Base-by-base conservation (phyloP, 805 yeast genomes). In the Cyberlindnera mrakii region DNA sequence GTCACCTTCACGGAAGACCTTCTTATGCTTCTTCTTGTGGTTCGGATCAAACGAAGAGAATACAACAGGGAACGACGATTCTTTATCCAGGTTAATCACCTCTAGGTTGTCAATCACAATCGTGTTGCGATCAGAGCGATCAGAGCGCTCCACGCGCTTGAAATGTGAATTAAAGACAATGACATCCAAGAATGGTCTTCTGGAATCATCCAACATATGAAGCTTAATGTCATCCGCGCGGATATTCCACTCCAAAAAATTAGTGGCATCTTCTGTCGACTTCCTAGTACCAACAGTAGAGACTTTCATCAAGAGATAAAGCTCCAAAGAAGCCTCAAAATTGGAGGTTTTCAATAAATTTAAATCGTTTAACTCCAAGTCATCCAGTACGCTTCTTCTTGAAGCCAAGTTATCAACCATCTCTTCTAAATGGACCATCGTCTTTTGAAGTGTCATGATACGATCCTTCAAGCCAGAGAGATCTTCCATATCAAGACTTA, bases 401-500 rank as follows among this genome's bases (percentile, higher is more conserved):
- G 74, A 74, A 16, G 65, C 62, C 49, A 75, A 70, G 53, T 77
- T 78, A 16, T 66, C 63, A 33, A 70, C 63, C 38, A 83, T 62
- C 5, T 57, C 52, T 4, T 57, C 53, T 33, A 82, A 59, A 6
- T 67, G 63, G 6, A 60, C 49, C 42, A 75, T 59, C 34, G 78
- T 75, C 3, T 61, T 52, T 51, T 80, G 89, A 33, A 86, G 60
- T 3, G 54, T 50, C 18, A 60, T 55, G 29, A 86, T 68, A 32
- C 79, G 66, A 5, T 59, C 58, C 30, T 74, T 66, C 16, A 85
- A 67, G 3, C 73, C 69, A 0, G 63, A 46, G 33, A 81, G 59
- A 50, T 87, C 83, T 31, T 77, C 77, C 57, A 84, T 74, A 57
- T 87, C 90, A 27, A 85, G 75, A 4, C 87, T 77, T 49, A 90